A percentile compares a stretch with the other conserved stretches of the same genome.
Conservation (phyloP, 768 basidiomycete genomes). For the Phaffia tasmanica region DNA sequence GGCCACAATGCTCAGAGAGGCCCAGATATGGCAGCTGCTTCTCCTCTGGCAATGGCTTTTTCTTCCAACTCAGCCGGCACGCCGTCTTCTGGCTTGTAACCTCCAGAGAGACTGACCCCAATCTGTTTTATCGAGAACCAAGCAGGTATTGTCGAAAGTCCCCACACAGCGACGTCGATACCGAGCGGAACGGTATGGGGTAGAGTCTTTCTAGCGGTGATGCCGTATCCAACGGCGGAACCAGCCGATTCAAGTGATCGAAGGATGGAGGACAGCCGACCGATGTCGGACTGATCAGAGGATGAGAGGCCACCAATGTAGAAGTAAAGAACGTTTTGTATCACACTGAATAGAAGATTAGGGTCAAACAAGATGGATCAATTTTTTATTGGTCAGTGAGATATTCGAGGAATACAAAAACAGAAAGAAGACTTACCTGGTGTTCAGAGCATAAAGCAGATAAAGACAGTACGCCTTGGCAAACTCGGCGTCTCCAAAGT, state of each 20-base stretch:
- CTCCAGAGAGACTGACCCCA: constrained; percentile 10
- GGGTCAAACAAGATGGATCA: background rate
- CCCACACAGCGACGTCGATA: constrained; percentile 25
- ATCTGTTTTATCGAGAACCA: constrained; percentile 25
- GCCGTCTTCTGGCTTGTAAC: constrained; percentile 5
- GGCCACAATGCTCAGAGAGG: no score
- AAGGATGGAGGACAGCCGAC: constrained; percentile 26
- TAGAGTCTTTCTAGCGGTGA: constrained; percentile 22
- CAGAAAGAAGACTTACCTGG: constrained; percentile 1
- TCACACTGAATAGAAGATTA: background rate
- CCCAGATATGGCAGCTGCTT: no score
- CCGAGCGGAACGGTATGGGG: constrained; percentile 24
- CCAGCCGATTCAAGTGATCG: constrained; percentile 25
- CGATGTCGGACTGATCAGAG: constrained; percentile 16
- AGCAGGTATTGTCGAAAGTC: constrained; percentile 4
- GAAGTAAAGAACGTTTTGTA: constrained; percentile 18
- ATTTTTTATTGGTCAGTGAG: no score
- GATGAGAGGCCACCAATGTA: constrained; percentile 14
- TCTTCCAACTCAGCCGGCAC: no score
- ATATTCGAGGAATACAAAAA: no score
- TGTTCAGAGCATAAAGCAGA: constrained; percentile 11
- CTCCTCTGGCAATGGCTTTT: no score
- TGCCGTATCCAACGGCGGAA: constrained; percentile 20
- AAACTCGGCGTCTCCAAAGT: constrained; percentile 18
- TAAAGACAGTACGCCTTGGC: constrained; percentile 13